Evolutionary conservation across 768 basidiomycete genomes (phyloP), one percentile per base, ranked within the genome.

Genomic region (Tricholoma flavovirens): DNA sequence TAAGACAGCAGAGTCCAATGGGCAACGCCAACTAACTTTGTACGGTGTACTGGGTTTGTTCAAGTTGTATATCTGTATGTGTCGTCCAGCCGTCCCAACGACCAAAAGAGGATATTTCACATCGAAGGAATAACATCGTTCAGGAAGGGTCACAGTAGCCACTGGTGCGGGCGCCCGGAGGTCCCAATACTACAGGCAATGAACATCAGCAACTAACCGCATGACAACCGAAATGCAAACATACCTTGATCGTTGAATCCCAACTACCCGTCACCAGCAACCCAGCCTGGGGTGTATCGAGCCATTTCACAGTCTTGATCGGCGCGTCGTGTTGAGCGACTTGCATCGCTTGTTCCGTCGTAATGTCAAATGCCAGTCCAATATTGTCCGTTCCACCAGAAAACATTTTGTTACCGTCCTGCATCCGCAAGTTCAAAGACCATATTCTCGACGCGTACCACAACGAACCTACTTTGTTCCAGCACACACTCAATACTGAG

Each of bases 371-470:
- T 83, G 92, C 87, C 57, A 90, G 84, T n/a, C 83, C 96, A 0
- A 90, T 88, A 69, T 98, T 97, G 76, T 99, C 96, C 7, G 90
- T 90, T 48, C 96, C 95, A 4, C 88, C 92, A 11, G 94, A 97
- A 61, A 97, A 83, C 33, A 95, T 77, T 74, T 93, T 92, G 64
- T 83, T 87, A n/a, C 95, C 95, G 54, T 93, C 90, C 93, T 96
- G 61, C 26, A 48, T 29, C 30, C 26, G 58, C 45, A 43, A 19
- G 40, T 32, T 33, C 26, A 49, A 26, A 56, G 52, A 59, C 26
- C 24, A 55, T 52, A 49, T 36, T 49, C 35, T 49, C 49, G 26
- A 36, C 32, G 26, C 15, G 17, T 50, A 12, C 43, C 38, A 50
- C 51, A 26, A 51, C 52, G 14, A 26, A 71, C 81, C 59, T 59